These are phyloP conservation scores for Xylaria bambusicola DNA, from an alignment of 495 filamentous ascomycete species.

Conservation along the genomic window DNA sequence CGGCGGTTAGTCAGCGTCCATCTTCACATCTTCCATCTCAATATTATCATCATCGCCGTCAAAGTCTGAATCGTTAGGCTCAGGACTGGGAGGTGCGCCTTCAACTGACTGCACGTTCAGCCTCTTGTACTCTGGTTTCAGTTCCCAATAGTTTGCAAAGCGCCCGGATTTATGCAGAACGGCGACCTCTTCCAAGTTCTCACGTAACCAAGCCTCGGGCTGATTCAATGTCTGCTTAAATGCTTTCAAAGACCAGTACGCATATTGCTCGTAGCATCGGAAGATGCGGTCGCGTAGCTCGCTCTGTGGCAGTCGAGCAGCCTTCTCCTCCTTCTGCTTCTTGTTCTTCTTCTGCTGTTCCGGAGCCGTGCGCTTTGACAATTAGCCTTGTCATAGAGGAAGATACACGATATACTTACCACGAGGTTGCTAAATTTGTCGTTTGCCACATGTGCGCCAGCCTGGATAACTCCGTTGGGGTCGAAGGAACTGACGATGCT, in stretches of 20 bases:
- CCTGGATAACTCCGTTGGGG: constrained; percentile 43
- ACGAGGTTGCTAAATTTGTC: constrained; percentile 58
- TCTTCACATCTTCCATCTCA: constrained; percentile 72
- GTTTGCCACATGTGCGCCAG: constrained; percentile 51
- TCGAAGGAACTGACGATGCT: constrained; percentile 48
- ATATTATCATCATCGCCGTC: constrained; percentile 66
- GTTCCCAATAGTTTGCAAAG: constrained; percentile 80
- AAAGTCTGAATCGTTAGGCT: constrained; percentile 55
- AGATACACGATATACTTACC: constrained; percentile 44
- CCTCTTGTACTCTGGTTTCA: constrained; percentile 71
- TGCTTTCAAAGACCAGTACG: constrained; percentile 86
- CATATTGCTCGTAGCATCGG: constrained; percentile 75
- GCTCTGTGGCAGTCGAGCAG: constrained; percentile 81
- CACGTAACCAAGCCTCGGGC: constrained; percentile 88
- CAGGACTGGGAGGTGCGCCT: constrained; percentile 54
- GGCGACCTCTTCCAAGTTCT: constrained; percentile 80
- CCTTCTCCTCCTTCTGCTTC: constrained; percentile 72
- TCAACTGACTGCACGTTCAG: constrained; percentile 50
- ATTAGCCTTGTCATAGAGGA: constrained; percentile 28
- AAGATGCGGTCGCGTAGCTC: constrained; percentile 84
- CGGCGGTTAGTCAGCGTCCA: constrained; percentile 1
- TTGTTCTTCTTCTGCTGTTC: constrained; percentile 47
- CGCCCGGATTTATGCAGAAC: constrained; percentile 74
- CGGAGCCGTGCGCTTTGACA: constrained; percentile 32
- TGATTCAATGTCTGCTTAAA: constrained; percentile 73